A percentile compares a stretch with the other conserved stretches of the same genome.
Evolutionary conservation across 768 basidiomycete genomes (phyloP).

Genomic region (Trametes cubensis): DNA sequence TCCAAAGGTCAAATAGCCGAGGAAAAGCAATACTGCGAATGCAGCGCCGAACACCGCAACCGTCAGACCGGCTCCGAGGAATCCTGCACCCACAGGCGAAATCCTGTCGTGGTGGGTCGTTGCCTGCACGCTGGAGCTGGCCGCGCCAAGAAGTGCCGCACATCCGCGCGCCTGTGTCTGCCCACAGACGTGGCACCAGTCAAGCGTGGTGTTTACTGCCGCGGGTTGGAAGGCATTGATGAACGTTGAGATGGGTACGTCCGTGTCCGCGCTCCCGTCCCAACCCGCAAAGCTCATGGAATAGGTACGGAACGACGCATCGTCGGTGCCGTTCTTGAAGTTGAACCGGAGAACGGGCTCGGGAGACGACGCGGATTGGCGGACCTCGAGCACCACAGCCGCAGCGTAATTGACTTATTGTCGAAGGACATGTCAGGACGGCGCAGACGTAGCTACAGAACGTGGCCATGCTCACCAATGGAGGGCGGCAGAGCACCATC

Average conservation of each 20-base stretch:
- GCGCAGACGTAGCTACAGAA: not conserved
- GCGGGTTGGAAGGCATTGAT: conserved; percentile 47
- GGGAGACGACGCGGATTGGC: conserved; percentile 46
- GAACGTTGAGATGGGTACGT: conserved; percentile 59
- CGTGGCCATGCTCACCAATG: conserved; percentile 47
- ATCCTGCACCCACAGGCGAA: conserved; percentile 63
- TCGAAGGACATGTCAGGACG: too few species aligned
- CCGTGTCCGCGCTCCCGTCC: conserved; percentile 39
- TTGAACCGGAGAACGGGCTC: conserved; percentile 61
- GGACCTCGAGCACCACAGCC: conserved; percentile 60
- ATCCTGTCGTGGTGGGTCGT: conserved; percentile 41
- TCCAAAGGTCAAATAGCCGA: conserved; percentile 19
- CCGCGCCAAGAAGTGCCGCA: conserved; percentile 44
- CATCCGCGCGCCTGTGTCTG: conserved; percentile 64
- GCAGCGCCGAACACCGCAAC: conserved; percentile 21
- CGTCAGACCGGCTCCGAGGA: conserved; percentile 59
- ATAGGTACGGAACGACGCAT: conserved; percentile 49
- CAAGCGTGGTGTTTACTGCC: conserved; percentile 51
- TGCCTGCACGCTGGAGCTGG: conserved; percentile 28
- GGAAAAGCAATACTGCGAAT: conserved; percentile 20
- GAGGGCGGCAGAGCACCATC: conserved; percentile 56
- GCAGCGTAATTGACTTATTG: conserved; percentile 62
- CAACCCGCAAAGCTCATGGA: conserved; percentile 42
- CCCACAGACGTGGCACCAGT: conserved; percentile 63
- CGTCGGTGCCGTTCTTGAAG: conserved; percentile 69